These are phyloP conservation scores for Anisogramma anomala DNA, from an alignment of 2,329 filamentous ascomycete species.

Conservation along the genomic window DNA sequence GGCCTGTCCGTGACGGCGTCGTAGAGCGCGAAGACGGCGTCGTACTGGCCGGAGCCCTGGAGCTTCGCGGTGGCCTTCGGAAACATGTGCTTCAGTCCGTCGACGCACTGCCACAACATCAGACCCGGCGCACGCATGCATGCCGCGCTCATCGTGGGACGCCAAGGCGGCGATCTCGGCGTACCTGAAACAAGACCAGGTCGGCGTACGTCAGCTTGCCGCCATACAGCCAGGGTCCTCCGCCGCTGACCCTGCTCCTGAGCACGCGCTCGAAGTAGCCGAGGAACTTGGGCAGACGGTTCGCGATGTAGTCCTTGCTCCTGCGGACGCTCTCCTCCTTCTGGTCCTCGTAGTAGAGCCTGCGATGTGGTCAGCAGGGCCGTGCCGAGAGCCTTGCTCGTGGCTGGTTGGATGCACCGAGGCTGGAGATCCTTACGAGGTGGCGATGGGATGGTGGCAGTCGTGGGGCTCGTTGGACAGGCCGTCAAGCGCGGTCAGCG, in stretches of 20 bases:
- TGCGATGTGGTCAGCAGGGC: background rate
- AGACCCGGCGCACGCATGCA: background rate
- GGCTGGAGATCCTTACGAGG: slow-evolving; percentile 15
- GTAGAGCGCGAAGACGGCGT: slow-evolving; percentile 52
- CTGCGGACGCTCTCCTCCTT: slow-evolving; percentile 51
- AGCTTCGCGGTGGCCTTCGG: slow-evolving; percentile 51
- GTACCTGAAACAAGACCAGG: slow-evolving; percentile 59
- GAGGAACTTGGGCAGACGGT: slow-evolving; percentile 60
- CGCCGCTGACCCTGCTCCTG: slow-evolving; percentile 41
- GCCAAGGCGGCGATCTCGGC: slow-evolving; percentile 8
- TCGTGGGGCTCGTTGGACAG: slow-evolving; percentile 63
- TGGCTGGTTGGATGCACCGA: background rate
- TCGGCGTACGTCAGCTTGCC: slow-evolving; percentile 59
- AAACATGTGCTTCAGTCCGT: slow-evolving; percentile 55
- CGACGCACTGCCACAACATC: slow-evolving; percentile 29
- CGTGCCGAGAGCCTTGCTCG: background rate
- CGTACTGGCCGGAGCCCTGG: slow-evolving; percentile 44
- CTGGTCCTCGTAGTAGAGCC: slow-evolving; percentile 64
- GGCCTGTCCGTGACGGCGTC: slow-evolving; percentile 49
- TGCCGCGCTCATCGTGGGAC: background rate
- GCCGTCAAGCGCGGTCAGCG: slow-evolving; percentile 59
- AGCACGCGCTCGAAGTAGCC: slow-evolving; percentile 59
- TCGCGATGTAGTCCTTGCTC: slow-evolving; percentile 45
- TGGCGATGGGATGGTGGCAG: slow-evolving; percentile 59
- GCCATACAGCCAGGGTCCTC: slow-evolving; percentile 55